Evolutionary conservation across 768 basidiomycete species (phyloP).

Genomic region (Lactarius quietus): DNA sequence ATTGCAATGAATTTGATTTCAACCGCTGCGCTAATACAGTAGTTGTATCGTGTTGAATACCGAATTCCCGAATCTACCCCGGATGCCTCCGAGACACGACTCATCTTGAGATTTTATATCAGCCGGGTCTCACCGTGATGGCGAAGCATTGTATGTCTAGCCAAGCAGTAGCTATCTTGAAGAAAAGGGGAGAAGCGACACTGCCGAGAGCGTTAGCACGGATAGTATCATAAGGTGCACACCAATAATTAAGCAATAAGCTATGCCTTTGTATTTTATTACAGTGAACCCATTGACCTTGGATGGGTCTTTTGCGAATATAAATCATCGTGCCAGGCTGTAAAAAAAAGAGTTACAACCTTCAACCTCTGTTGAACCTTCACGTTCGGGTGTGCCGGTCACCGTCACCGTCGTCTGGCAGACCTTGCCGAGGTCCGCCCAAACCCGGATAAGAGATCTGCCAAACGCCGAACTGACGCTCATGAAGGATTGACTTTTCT

Average conservation of each 20-base stretch:
- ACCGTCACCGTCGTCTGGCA: too few species aligned
- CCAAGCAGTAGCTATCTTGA: neutral
- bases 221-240: neutral
- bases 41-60: too few species aligned
- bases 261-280: neutral
- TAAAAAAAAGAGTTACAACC: neutral
- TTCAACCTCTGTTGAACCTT: too few species aligned
- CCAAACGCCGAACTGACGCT: neutral
- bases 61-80: too few species aligned
- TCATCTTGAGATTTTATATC: too few species aligned
- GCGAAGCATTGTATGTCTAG: too few species aligned
- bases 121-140: too few species aligned
- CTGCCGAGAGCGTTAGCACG: neutral
- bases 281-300: neutral
- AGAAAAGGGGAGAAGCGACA: neutral
- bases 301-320: neutral
- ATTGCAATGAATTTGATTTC: neutral
- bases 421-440: neutral
- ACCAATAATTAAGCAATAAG: neutral
- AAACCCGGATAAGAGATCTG: neutral
- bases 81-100: too few species aligned
- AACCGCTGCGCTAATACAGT: too few species aligned
- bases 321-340: rapidly evolving
- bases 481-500: neutral
- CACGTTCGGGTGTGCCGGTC: too few species aligned